These are phyloP conservation scores for Lepiota subincarnata DNA, from an alignment of 768 basidiomycete genomes.

Conservation along the genomic window DNA sequence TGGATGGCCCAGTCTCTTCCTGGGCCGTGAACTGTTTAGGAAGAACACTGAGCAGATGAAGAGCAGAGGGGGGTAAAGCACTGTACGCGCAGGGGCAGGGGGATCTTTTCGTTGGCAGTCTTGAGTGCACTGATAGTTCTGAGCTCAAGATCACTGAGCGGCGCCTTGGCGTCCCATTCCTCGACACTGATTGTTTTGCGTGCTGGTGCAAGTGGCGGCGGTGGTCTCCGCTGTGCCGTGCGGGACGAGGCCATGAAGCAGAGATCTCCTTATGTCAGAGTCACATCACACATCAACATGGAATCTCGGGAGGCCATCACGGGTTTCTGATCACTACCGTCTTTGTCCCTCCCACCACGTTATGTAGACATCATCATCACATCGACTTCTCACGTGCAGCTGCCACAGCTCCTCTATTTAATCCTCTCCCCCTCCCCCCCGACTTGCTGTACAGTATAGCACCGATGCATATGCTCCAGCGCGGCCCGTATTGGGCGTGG, in stretches of 20 bases:
- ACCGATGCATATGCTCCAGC: slow-evolving; percentile 15
- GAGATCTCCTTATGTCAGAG: no score
- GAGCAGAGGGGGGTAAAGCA: not conserved
- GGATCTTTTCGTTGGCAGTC: slow-evolving; percentile 51
- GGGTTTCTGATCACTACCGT: no score
- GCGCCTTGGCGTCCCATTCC: slow-evolving; percentile 88
- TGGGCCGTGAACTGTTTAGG: slow-evolving; percentile 26
- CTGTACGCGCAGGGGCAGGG: slow-evolving; percentile 73
- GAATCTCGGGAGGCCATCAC: no score
- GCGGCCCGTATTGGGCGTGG: slow-evolving; percentile 15
- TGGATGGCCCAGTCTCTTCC: slow-evolving; percentile 15
- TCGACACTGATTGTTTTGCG: slow-evolving; percentile 57
- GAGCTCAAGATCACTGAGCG: slow-evolving; percentile 64
- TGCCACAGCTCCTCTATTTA: not conserved
- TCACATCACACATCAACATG: no score
- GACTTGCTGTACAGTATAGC: no score
- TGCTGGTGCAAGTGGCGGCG: slow-evolving; percentile 1
- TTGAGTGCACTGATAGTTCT: slow-evolving; percentile 64
- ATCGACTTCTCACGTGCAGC: not conserved
- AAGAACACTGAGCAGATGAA: slow-evolving; percentile 10
- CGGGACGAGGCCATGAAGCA: slow-evolving; percentile 3
- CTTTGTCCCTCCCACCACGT: no score
- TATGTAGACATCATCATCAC: no score
- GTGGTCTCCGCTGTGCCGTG: not conserved
- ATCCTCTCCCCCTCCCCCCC: not conserved